Evolutionary conservation across 2,329 filamentous ascomycete genomes (phyloP), one percentile per base, ranked within the genome.

Genomic region (Colletotrichum lentis): DNA sequence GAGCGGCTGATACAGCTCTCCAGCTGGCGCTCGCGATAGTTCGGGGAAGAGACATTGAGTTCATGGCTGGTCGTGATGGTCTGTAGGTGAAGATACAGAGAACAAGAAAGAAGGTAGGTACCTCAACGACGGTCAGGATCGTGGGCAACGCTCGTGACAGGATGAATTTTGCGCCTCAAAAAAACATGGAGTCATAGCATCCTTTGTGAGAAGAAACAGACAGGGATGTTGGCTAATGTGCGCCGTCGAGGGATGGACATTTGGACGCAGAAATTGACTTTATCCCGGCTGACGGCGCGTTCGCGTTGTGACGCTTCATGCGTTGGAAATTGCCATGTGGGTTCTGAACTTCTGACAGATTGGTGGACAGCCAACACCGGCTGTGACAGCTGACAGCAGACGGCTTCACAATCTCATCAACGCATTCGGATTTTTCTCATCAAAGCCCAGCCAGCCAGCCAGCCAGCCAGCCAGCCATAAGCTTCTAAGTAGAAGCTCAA

Each of bases 301-400:
- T 66, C 66, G 66, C 62, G 66, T 65, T 62, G 66, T 65, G 66
- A 66, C 50, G 50, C 50, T 66, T 69, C 50, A 69, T 69, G 66
- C 66, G 27, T 50, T 69, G 44, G 66, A 69, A 65, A 69, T 69
- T 69, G 58, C 24, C 54, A 35, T 31, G 53, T 41, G 46, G 46
- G 55, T 47, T 58, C 41, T 37, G 24, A 4, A 31, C 27, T 31
- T 31, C 7, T 8, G 18, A 31, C 18, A 18, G 3, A 27, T 12
- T 37, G 20, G 44, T 35, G n/a, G n/a, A 22, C n/a, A 7, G 22
- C 41, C 46, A 39, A 10, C 14, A 18, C 7, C n/a, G 16, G 43
- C 35, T 18, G 22, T 1, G 2, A 3, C 63, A 62, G 35, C 27
- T 55, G 63, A 27, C 2, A 16, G 0, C 57, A 31, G 50, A 3